Percentiles rank a stretch among this genome's conserved stretches.
These are phyloP conservation scores for Canna indica DNA, from an alignment of 176 grass and related monocot species.

Conservation along the genomic window DNA sequence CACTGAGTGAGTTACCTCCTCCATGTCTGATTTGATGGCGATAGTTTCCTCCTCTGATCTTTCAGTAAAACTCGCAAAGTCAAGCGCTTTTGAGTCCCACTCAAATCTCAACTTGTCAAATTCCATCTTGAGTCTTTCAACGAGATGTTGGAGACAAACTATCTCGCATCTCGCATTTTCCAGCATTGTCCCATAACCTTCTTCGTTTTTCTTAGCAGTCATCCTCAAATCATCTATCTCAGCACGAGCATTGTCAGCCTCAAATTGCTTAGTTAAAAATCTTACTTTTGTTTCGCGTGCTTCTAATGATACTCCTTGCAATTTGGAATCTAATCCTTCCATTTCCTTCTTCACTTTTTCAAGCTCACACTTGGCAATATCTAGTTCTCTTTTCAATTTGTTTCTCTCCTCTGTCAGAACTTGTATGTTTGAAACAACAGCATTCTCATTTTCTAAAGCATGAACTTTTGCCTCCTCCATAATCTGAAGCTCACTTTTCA, in stretches of 20 bases:
- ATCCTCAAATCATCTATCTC: slow-evolving; percentile 63
- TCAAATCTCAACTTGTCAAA: slow-evolving; percentile 40
- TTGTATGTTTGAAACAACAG: slow-evolving; percentile 30
- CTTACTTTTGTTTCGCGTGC: slow-evolving; percentile 53
- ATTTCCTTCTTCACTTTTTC: slow-evolving; percentile 80
- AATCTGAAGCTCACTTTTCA: slow-evolving; percentile 45
- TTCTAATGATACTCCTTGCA: slow-evolving; percentile 72
- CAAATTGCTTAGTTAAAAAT: slow-evolving; percentile 52
- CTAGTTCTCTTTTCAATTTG: slow-evolving; percentile 43
- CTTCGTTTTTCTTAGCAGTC: slow-evolving; percentile 48
- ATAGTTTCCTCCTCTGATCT: slow-evolving; percentile 51
- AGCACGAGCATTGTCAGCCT: slow-evolving; percentile 42
- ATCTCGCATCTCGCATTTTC: slow-evolving; percentile 82
- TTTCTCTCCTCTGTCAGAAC: slow-evolving; percentile 47
- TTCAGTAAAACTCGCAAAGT: slow-evolving; percentile 29
- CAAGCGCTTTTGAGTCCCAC: slow-evolving; percentile 44
- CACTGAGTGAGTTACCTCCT: slow-evolving; percentile 32
- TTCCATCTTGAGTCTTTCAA: slow-evolving; percentile 40
- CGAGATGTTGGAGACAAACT: slow-evolving; percentile 55
- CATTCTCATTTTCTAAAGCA: slow-evolving; percentile 30
- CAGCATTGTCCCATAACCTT: slow-evolving; percentile 66
- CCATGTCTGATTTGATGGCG: slow-evolving; percentile 40
- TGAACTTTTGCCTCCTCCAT: slow-evolving; percentile 32
- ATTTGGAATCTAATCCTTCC: slow-evolving; percentile 69
- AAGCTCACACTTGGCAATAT: slow-evolving; percentile 40